Evolutionary conservation across 2,329 filamentous ascomycete genomes (phyloP), one percentile per base, ranked within the genome.

Genomic region (Phyllosticta citrichinensis): DNA sequence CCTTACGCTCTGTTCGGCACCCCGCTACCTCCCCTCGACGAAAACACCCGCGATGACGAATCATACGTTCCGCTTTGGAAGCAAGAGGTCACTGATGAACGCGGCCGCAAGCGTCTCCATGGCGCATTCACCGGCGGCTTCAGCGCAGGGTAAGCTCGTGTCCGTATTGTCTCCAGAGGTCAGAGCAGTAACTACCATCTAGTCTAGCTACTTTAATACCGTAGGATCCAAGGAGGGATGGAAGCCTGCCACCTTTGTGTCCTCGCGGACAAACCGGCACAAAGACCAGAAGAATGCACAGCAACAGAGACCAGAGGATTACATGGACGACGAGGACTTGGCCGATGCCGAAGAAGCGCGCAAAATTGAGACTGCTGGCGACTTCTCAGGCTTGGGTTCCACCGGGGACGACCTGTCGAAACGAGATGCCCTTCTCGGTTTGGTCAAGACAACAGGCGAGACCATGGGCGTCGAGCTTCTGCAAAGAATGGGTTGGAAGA

Each of bases 171-270:
- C 27, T 57, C 20, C n/a, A 52, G 33, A 40, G n/a, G 25, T 27
- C 50, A 35, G 52, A 54, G 22, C 54, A 24, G 47, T 55, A 30
- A 55, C 51, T 30, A 27, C 51, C 33, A 22, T 64, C 63, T 60
- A 63, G 63, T 35, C 40, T 20, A 62, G 60, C 33, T 97, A 97
- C 76, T 97, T 94, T 77, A 99, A 99, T 73, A 96, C 92, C 5
- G 94, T 97, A 66, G 94, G 94, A 58, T 97, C 93, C 61, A 97
- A 97, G 75, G 93, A 99, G 80, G 94, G 94, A 77, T 99, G 93
- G 93, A 87, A 90, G 0, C 94, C 94, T 1, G 86, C 90, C 22
- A 88, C 89, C 0, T 99, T 97, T 73, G 87, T 96, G 10, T 97
- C 93, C 6, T 97, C 92, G 57, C 88, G 94, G 24, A 78, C 83